Evolutionary conservation across 75 land plant genomes (phyloP), one percentile per base, ranked within the genome.

Genomic region (Cupressus sempervirens): DNA sequence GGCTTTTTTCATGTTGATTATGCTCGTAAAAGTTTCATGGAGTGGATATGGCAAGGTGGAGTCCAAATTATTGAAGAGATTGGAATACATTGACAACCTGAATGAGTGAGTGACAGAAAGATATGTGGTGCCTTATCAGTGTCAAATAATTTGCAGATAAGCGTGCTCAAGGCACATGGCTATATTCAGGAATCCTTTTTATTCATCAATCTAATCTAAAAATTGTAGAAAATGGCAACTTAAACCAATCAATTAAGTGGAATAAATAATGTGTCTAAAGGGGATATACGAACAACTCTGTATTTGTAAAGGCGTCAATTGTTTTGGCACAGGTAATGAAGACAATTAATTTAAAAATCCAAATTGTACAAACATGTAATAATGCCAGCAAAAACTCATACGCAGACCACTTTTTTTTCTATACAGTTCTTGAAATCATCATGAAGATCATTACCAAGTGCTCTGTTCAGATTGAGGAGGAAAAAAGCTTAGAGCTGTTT

Each of bases 181-280:
- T 16, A 54, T 54, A 54, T 54, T 54, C 4, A 54, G 0, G 58
- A 54, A 15, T 16, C 20, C 50, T 48, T 48, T 45, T 48, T 48
- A 9, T 48, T 48, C 50, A 48, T 9, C 93, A 90, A 92, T n/a
- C 84, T 85, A 81, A 87, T 90, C 15, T 54, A 0, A 96, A 48
- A 12, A 38, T 13, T 88, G 93, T 76, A 85, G 83, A 14, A 90
- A 84, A 26, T 18, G 16, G 58, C 20, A 92, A n/a, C 62, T 85
- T 52, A 92, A 90, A 48, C 50, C 50, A 54, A 54, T 3, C 23
- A 54, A 54, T 54, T 56, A 14, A 56, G 23, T 18, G 62, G 5
- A 56, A 56, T 20, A 23, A 23, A 56, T 56, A 18, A 20, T 20
- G 62, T 56, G 62, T 56, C 23, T 56, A 56, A 56, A 56, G 26